Percentiles rank a stretch among this genome's conserved stretches.
Conservation (phyloP, 768 basidiomycete genomes). For the Hypholoma sublateritium region DNA sequence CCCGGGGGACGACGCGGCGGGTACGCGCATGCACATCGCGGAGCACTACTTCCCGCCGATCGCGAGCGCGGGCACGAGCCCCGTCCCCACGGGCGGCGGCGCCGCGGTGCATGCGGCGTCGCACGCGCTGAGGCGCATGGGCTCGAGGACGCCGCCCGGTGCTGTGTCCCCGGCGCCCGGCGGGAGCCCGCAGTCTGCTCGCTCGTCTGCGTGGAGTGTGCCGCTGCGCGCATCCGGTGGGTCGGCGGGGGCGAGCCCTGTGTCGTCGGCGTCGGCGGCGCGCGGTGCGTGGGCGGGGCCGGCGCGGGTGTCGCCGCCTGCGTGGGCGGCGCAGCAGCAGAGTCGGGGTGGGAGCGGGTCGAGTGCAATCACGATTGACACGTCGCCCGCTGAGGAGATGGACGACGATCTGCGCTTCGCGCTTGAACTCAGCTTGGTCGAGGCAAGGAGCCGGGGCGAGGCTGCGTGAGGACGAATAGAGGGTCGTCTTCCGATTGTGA, state of each 20-base stretch:
- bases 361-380: background rate
- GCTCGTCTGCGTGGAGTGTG: conserved; percentile 3
- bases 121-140: background rate
- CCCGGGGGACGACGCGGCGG: conserved; percentile 11
- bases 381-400: conserved; percentile 34
- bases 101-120: background rate
- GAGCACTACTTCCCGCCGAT: conserved; percentile 22
- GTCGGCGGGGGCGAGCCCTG: background rate
- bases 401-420: conserved; percentile 68
- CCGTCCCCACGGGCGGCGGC: background rate
- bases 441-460: conserved; percentile 47
- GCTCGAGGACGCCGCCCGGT: background rate
- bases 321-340: background rate
- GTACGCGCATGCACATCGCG: conserved; percentile 12
- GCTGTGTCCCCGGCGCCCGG: background rate
- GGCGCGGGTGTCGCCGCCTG: conserved; percentile 4
- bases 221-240: conserved; percentile 1
- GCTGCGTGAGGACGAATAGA: conserved; percentile 7
- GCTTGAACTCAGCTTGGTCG: conserved; percentile 70
- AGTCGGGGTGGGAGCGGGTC: background rate
- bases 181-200: background rate
- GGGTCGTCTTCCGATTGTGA: background rate
- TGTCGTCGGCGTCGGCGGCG: background rate
- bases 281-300: conserved; percentile 5
- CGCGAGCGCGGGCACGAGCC: conserved; percentile 1